Evolutionary conservation across 2,329 filamentous ascomycete species (phyloP).

Genomic region (Botrytis paeoniae): DNA sequence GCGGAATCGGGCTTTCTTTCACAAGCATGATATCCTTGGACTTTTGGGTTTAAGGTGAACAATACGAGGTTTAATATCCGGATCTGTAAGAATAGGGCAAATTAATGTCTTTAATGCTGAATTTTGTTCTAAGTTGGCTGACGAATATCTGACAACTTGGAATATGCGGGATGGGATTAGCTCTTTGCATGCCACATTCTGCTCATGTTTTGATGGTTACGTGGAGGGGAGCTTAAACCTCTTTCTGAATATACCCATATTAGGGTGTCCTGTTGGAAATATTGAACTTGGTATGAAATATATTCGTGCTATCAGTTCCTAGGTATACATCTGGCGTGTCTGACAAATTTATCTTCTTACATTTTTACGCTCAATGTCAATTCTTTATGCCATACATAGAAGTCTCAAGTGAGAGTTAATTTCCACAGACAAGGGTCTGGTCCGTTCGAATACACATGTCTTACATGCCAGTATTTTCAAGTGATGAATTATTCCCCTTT

Average conservation of each 20-base stretch:
- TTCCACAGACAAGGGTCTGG: neutral
- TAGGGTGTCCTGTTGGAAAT: neutral
- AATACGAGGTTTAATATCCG: neutral
- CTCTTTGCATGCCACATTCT: neutral
- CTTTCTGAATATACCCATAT: neutral
- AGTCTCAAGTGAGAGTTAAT: neutral
- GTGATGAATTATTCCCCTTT: neutral
- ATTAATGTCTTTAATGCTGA: neutral
- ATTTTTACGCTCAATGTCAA: too few relatives aligned
- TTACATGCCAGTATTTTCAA: neutral
- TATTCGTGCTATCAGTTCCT: neutral
- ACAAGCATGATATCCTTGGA: slow-evolving; percentile 2
- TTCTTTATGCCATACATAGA: neutral
- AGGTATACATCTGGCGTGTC: neutral
- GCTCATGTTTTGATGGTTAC: too few relatives aligned
- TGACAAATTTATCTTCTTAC: neutral
- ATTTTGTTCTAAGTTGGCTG: neutral
- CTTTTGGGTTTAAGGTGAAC: slow-evolving; percentile 4
- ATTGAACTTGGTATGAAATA: neutral
- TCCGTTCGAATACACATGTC: neutral
- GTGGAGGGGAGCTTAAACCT: too few relatives aligned
- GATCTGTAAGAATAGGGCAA: neutral
- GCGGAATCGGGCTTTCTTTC: slow-evolving; percentile 14
- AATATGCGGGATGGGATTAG: neutral
- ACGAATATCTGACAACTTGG: neutral